Evolutionary conservation across 129 eudicot genomes (phyloP), one percentile per base, ranked within the genome.

Genomic region (Ambrosia artemisiifolia): DNA sequence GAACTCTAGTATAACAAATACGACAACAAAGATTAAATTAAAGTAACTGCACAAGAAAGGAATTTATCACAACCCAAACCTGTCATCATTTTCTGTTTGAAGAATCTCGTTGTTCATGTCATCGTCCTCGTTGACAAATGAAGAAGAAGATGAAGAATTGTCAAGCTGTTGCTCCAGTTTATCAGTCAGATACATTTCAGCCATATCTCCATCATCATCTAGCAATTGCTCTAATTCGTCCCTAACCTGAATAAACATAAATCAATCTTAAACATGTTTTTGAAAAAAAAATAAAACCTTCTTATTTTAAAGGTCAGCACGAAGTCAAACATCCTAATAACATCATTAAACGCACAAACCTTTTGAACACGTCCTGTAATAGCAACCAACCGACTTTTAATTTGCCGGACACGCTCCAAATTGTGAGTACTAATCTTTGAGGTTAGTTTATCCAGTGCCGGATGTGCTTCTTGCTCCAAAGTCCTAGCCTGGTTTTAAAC

Each of bases 181-280:
- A 44, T 93, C 98, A 11, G 98, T 93, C 9, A 93, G 85, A 60
- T 93, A 90, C 98, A 93, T 93, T 78, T 93, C 98, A 46, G 98
- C 98, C 98, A 93, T 89, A 77, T 93, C 96, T 50, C 96, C 98
- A 72, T 93, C 98, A 77, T 93, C 98, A 57, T 90, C 98, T 35
- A 63, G 48, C 67, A 63, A 35, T 36, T 63, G 67, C 48, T 63
- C 67, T 9, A 63, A 16, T 36, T 63, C 67, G 28, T 63, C 67
- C n/a, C 67, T 63, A 36, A 63, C 67, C 48, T 63, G 19, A 36
- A 32, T 61, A 1, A 32, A 55, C 11, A 19, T 19, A 33, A 55
- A 24, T 57, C 17, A 10, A 54, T 20, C 61, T 0, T 54, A 19
- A 54, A 19, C 32, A 54, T 17, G 18, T 16, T 28, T 12, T 30